These are phyloP conservation scores for Juglanconis juglandina DNA, from an alignment of 2,329 filamentous ascomycete genomes.

Conservation along the genomic window DNA sequence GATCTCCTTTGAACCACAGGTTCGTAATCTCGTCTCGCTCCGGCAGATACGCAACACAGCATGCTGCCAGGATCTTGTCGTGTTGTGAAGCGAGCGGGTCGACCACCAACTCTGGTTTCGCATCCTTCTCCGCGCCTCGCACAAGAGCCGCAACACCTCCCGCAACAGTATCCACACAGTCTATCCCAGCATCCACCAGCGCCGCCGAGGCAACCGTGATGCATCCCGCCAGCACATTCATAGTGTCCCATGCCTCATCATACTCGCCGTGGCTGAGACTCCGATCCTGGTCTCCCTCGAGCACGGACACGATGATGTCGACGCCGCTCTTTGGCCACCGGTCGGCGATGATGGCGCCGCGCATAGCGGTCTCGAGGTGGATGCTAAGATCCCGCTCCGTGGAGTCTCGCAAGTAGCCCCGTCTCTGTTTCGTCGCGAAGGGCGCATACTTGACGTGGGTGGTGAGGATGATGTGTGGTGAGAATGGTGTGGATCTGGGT, in stretches of 20 bases:
- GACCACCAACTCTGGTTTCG: conserved; percentile 54
- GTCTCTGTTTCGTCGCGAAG: conserved; percentile 78
- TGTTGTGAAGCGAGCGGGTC: conserved; percentile 85
- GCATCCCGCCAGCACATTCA: conserved; percentile 88
- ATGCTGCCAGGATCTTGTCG: conserved; percentile 71
- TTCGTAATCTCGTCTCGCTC: conserved; percentile 88
- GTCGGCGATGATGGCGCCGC: conserved; percentile 87
- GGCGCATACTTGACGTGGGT: conserved; percentile 96
- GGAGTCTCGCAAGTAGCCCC: conserved; percentile 81
- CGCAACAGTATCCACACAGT: conserved; percentile 85
- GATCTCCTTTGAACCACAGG: conserved; percentile 81
- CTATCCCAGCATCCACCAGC: conserved; percentile 89
- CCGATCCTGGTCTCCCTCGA: conserved; percentile 86
- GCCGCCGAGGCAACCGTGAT: conserved; percentile 93
- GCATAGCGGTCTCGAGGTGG: conserved; percentile 85
- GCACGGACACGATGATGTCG: conserved; percentile 88
- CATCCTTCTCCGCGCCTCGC: conserved; percentile 31
- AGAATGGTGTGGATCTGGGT: conserved; percentile 85
- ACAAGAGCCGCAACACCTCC: conserved; percentile 87
- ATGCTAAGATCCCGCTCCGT: conserved; percentile 85
- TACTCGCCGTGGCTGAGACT: conserved; percentile 44
- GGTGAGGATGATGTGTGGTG: conserved; percentile 83
- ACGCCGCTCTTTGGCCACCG: conserved; percentile 97
- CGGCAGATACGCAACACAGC: conserved; percentile 86
- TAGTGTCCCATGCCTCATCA: conserved; percentile 75